Conservation (phyloP, 2,329 filamentous ascomycete species). For the Boeremia exigua region DNA sequence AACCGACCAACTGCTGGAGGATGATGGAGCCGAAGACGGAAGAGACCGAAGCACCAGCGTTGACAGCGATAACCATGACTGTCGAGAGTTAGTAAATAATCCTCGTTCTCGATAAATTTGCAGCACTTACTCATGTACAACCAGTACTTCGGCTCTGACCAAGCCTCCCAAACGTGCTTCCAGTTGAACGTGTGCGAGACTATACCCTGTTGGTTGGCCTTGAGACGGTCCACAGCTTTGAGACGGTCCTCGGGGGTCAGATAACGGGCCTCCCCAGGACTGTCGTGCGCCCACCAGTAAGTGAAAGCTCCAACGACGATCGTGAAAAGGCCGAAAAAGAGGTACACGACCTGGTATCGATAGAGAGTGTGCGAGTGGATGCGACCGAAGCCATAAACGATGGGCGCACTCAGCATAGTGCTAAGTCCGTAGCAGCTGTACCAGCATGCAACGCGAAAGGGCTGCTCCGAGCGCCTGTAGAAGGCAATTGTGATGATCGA, state of each 20-base stretch:
- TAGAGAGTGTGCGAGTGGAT: slow-evolving; percentile 61
- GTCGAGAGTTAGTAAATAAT: background rate
- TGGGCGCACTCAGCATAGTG: slow-evolving; percentile 63
- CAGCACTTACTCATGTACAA: slow-evolving; percentile 27
- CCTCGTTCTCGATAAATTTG: too few species aligned
- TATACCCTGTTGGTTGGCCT: slow-evolving; percentile 76
- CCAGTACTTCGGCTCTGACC: slow-evolving; percentile 64
- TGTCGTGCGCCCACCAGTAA: slow-evolving; percentile 59
- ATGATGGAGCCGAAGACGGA: slow-evolving; percentile 68
- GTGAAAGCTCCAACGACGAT: slow-evolving; percentile 49
- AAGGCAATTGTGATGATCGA: slow-evolving; percentile 36
- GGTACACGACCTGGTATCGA: slow-evolving; percentile 66
- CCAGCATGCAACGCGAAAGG: slow-evolving; percentile 58
- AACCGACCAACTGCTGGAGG: slow-evolving; percentile 63
- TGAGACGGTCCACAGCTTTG: slow-evolving; percentile 72
- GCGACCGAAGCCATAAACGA: slow-evolving; percentile 67
- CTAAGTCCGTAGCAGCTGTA: slow-evolving; percentile 70
- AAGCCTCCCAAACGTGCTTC: slow-evolving; percentile 66
- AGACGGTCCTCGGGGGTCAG: slow-evolving; percentile 70
- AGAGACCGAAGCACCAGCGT: slow-evolving; percentile 53
- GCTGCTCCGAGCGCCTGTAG: slow-evolving; percentile 31
- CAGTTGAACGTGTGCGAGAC: slow-evolving; percentile 71
- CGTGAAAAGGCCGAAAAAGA: slow-evolving; percentile 52
- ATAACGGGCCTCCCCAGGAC: slow-evolving; percentile 64
- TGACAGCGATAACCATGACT: slow-evolving; percentile 32